These are phyloP conservation scores for Striga asiatica DNA, from an alignment of 257 asterid genomes.

Conservation along the genomic window DNA sequence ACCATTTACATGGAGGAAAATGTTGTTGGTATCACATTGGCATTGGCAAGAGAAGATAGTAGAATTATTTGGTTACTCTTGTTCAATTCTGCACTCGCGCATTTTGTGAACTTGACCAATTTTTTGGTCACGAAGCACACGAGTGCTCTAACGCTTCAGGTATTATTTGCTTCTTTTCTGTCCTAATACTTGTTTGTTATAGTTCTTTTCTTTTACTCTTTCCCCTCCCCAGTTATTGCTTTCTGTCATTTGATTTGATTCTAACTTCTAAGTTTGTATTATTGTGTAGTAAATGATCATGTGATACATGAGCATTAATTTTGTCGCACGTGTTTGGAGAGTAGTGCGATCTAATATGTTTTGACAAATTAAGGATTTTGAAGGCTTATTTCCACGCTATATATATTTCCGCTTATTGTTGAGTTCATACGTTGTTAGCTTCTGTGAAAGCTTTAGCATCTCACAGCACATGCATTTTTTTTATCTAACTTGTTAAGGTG, in stretches of 20 bases:
- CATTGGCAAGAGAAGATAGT: constrained; percentile 60
- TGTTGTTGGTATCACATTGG: constrained; percentile 61
- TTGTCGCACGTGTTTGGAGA: not conserved
- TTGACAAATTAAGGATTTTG: no score
- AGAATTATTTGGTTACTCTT: constrained; percentile 55
- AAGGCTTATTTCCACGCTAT: no score
- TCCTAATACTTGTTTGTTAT: no score
- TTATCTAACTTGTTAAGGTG: no score
- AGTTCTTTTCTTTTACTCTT: no score
- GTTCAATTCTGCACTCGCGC: constrained; percentile 76
- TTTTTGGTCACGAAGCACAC: constrained; percentile 92
- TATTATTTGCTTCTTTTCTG: constrained; percentile 16
- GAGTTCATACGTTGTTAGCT: no score
- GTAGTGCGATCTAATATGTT: no score
- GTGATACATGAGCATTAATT: not conserved
- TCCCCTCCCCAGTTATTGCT: not conserved
- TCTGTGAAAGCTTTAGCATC: no score
- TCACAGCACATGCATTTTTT: no score
- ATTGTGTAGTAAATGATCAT: not conserved
- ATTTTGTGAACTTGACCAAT: constrained; percentile 79
- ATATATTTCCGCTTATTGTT: no score
- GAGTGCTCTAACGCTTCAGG: constrained; percentile 96
- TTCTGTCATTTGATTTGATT: not conserved
- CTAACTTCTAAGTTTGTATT: not conserved
- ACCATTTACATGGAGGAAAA: constrained; percentile 71